A percentile compares a stretch with the other conserved stretches of the same genome.
phyloP scores from a whole-genome alignment of 768 basidiomycete species.

The Trametes sanguinea region DNA sequence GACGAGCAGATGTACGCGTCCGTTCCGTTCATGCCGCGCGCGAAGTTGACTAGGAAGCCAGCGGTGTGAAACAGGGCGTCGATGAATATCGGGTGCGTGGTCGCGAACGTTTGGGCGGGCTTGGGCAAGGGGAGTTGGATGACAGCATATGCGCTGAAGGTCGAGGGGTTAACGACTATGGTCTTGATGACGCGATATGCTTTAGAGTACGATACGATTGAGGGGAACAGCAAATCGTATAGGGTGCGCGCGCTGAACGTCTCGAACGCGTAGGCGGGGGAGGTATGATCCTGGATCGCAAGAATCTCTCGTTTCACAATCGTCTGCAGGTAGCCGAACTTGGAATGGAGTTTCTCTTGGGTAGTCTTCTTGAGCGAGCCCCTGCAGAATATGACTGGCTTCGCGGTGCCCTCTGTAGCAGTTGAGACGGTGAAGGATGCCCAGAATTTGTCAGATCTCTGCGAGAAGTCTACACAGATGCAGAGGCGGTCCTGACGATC shows the following conservation, averaged over 20 bases:
- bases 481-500: conserved; percentile 40
- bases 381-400: conserved; percentile 6
- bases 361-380: not conserved
- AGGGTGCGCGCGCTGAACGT: conserved; percentile 55
- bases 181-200: conserved; percentile 60
- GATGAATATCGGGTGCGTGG: conserved; percentile 56
- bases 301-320: conserved; percentile 34
- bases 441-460: conserved; percentile 36
- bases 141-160: conserved; percentile 52
- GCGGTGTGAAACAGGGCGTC: conserved; percentile 71
- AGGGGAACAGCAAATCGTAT: conserved; percentile 70
- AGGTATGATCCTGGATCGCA: conserved; percentile 16
- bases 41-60: conserved; percentile 68
- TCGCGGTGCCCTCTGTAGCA: conserved; percentile 34
- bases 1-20: conserved; percentile 67
- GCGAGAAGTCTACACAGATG: conserved; percentile 24
- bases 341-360: not conserved
- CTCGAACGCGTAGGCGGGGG: conserved; percentile 34
- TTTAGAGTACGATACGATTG: conserved; percentile 63
- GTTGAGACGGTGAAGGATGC: conserved; percentile 48
- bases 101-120: conserved; percentile 37
- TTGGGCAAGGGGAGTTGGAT: conserved; percentile 44
- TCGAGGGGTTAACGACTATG: conserved; percentile 49
- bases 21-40: conserved; percentile 37
- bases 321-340: conserved; percentile 41